Percentiles rank a stretch among this genome's conserved stretches.
phyloP scores from a whole-genome alignment of 371 early-diverging fungal genomes.

The Blakeslea trispora region DNA sequence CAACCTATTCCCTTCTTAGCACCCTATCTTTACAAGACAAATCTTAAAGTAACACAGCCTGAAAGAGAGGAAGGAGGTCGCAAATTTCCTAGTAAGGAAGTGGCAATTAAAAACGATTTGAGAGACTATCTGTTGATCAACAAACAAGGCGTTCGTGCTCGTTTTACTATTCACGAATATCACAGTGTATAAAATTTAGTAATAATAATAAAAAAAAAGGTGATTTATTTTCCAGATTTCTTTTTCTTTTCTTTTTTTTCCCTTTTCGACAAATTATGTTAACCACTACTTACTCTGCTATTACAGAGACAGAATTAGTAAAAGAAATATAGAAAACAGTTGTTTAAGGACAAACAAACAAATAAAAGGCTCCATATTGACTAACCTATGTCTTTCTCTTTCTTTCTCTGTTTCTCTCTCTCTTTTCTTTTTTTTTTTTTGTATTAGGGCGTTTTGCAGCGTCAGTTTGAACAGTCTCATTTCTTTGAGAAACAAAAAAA shows the following conservation, averaged over 20 bases:
- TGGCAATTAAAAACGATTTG: constrained; percentile 60
- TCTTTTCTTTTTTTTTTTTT: no score
- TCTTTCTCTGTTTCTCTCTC: no score
- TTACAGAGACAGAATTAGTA: not conserved
- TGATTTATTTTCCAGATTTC: not conserved
- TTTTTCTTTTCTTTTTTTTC: constrained; percentile 5
- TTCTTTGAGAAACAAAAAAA: constrained; percentile 6
- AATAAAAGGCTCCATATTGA: no score
- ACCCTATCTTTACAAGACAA: constrained; percentile 60
- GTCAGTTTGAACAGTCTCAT: constrained; percentile 19
- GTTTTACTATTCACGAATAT: constrained; percentile 61
- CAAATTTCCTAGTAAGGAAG: constrained; percentile 50
- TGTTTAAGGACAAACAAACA: no score
- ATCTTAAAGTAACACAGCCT: constrained; percentile 51
- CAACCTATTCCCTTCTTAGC: constrained; percentile 58
- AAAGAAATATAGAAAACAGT: no score
- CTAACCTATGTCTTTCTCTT: no score
- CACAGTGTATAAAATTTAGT: constrained; percentile 48
- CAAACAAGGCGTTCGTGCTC: constrained; percentile 55
- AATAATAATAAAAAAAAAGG: constrained; percentile 3
- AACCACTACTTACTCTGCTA: constrained; percentile 12
- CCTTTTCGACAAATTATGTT: constrained; percentile 3
- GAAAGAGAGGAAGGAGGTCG: constrained; percentile 42
- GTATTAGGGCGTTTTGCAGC: constrained; percentile 18
- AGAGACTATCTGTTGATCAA: constrained; percentile 66